phyloP scores from a whole-genome alignment of 768 basidiomycete species.

The Trichaptum fuscoviolaceum region DNA sequence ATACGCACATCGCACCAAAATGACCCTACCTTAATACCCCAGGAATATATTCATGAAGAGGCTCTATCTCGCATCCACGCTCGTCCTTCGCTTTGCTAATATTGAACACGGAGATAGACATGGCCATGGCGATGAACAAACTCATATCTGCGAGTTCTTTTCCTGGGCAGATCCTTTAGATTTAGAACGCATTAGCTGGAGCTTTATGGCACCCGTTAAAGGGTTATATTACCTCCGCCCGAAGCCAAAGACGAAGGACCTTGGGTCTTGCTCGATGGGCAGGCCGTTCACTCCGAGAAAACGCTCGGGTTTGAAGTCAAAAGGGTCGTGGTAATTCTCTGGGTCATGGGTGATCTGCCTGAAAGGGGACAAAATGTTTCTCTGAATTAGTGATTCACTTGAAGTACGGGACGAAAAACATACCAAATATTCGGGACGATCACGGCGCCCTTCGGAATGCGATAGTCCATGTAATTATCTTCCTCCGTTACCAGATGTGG shows the following conservation, averaged over 20 bases:
- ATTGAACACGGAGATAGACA: too few relatives aligned
- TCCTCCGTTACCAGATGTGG: constrained; percentile 21
- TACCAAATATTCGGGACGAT: constrained; percentile 28
- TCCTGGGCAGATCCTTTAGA: too few relatives aligned
- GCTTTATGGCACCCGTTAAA: too few relatives aligned
- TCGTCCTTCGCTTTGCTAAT: constrained; percentile 38
- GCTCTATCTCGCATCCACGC: constrained; percentile 41
- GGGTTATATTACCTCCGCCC: constrained; percentile 7
- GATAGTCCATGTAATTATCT: constrained; percentile 23
- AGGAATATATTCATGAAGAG: constrained; percentile 36
- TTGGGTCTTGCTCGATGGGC: too few relatives aligned
- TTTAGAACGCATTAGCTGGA: too few relatives aligned
- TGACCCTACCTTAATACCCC: too few relatives aligned
- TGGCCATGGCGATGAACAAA: too few relatives aligned
- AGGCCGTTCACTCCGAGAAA: constrained; percentile 15
- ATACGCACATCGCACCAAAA: too few relatives aligned
- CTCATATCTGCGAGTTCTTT: too few relatives aligned
- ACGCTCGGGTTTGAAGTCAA: constrained; percentile 24
- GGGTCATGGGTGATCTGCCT: constrained; percentile 29
- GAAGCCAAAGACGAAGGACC: constrained; percentile 8
- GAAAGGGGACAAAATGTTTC: not conserved
- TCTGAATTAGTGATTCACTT: constrained; percentile 10
- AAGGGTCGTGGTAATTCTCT: constrained; percentile 21
- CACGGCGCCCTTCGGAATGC: constrained; percentile 22
- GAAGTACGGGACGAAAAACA: not conserved